Evolutionary conservation across 768 basidiomycete species (phyloP).

Genomic region (Tephrocybe sp.): DNA sequence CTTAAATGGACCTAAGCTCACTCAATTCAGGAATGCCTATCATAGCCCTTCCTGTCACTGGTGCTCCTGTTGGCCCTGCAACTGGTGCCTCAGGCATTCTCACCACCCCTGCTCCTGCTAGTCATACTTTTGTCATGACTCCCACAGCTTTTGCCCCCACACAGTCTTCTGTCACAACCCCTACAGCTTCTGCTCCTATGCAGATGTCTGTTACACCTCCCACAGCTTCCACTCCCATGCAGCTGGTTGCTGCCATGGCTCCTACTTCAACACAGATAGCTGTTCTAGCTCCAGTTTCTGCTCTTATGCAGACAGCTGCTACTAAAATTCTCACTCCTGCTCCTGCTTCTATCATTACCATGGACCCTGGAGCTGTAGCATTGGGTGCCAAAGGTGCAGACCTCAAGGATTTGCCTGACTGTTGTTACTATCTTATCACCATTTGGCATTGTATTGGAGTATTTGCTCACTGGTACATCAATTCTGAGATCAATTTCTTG

Average conservation of each 20-base stretch:
- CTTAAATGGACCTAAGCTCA: too few species aligned
- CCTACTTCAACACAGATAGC: neutral
- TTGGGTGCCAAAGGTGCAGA: neutral
- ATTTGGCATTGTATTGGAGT: neutral
- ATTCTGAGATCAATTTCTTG: too few species aligned
- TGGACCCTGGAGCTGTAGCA: neutral
- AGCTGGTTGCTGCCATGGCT: neutral
- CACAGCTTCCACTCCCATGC: neutral
- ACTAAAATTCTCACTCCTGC: neutral
- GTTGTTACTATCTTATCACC: constrained; percentile 1
- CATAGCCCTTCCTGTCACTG: too few species aligned
- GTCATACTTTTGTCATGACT: neutral
- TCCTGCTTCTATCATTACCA: neutral
- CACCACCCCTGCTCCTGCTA: too few species aligned
- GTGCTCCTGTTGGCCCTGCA: too few species aligned
- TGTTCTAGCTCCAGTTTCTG: neutral
- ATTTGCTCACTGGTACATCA: neutral
- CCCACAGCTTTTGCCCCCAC: neutral
- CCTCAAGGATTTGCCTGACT: neutral
- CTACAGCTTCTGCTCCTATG: neutral
- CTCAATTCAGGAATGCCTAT: too few species aligned
- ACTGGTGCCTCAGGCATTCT: too few species aligned
- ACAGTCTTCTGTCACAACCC: neutral
- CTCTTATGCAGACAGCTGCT: neutral
- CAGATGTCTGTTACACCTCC: neutral